Base-by-base conservation (phyloP, 371 early-diverging fungal genomes). In the Actinomortierella ambigua region DNA sequence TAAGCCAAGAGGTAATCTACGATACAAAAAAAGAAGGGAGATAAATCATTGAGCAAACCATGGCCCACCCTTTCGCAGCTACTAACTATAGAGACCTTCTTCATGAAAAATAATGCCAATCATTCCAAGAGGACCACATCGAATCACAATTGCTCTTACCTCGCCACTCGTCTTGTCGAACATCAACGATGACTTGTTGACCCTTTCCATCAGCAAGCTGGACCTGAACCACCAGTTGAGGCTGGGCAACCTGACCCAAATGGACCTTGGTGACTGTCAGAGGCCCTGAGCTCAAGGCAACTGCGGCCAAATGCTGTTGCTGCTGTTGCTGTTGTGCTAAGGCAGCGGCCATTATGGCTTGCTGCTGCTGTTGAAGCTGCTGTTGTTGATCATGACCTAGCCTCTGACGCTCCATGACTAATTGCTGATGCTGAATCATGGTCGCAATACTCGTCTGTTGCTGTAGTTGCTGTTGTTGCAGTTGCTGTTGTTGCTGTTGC, bases 1-100 rank as follows among this genome's bases (percentile, higher is more conserved):
- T 84, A 83, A 24, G 88, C 80, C 49, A 92, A 69, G 18, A 90
- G 57, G 48, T 78, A 86, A 73, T 92, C 92, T 46, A 20, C n/a
- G 75, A 76, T 9, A 79, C 39, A 22, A 8, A 44, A 51, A 29
- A n/a, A 23, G 23, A 18, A 24, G 11, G 17, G 6, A 27, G 18
- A 50, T 55, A 9, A 40, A n/a, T 42, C 4, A 24, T 56, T 50
- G 22, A 68, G 61, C 55, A 59, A 49, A 3, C 52, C 55, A 8
- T 58, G 62, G n/a, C n/a, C n/a, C n/a, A n/a, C n/a, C n/a, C n/a
- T n/a, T n/a, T n/a, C n/a, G n/a, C n/a, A n/a, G n/a, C n/a, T n/a
- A n/a, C n/a, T n/a, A n/a, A n/a, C n/a, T n/a, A n/a, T n/a, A n/a
- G n/a, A n/a, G n/a, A n/a, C n/a, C n/a, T n/a, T n/a, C n/a, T n/a